Evolutionary conservation across 305 asterid species (phyloP), one percentile per base, ranked within the genome.

Genomic region (Rubia occidens): DNA sequence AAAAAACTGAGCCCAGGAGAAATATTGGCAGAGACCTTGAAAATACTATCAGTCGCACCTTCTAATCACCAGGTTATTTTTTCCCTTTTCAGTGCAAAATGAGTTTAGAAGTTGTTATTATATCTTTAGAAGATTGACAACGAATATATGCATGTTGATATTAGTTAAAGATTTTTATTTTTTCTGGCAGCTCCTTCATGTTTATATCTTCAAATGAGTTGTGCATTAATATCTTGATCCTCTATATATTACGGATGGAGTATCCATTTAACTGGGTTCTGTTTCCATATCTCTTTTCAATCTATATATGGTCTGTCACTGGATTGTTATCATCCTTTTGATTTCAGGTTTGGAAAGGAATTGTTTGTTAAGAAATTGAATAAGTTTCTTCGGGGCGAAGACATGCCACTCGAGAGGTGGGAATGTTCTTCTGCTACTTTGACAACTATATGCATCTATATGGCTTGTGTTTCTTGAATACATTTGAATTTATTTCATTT

Each of bases 381-480:
- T 2, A 3, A 32, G 35, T 32, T 32, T 32, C 35, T 32, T 32
- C 89, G 72, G 97, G 95, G 72, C 97, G 95, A 35, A 84, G 90
- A 73, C 90, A 94, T 75, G 97, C 89, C 11, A 87, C 78, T 72
- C 83, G 98, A 78, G 85, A 79, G 69, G 98, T 93, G 80, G 69
- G 80, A 79, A 66, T 47, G 11, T 24, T 20, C 21, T 10, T 63
- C 29, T 26, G 7, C 29, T 49, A 60, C 44, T 56, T 6, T 35
- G 45, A 24, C 18, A 64, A n/a, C 53, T 62, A 26, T 13, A 11
- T 60, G 4, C 40, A 51, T 49, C 15, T 40, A 6, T 45, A 39
- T 51, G 24, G 39, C 18, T 2, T 42, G 49, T 69, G 39, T 9
- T 11, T 18, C 20, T 42, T 9, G 47, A 32, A 20, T 54, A 17